Evolutionary conservation across 306 rosid species (phyloP).

Genomic region (Hippophae gyantsensis): DNA sequence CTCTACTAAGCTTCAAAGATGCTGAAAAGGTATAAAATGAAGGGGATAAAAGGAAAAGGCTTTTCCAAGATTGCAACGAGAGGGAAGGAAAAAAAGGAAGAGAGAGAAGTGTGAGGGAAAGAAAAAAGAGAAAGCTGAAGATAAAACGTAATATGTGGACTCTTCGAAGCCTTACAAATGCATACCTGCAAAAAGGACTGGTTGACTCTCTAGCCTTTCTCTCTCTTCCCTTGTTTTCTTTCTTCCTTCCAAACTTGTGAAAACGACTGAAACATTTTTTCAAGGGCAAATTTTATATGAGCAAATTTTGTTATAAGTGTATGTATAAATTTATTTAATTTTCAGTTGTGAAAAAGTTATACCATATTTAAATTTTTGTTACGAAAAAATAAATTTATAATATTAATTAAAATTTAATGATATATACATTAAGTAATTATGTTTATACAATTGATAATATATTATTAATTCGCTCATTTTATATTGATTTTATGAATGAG

Average conservation of each 20-base stretch:
- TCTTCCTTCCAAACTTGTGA: neutral
- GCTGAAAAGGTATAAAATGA: neutral
- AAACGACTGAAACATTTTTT: neutral
- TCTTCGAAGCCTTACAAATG: constrained; percentile 80
- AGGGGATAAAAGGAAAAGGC: constrained; percentile 12
- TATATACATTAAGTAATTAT: no score
- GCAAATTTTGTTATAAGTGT: no score
- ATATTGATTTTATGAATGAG: no score
- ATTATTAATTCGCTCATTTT: no score
- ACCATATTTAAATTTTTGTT: no score
- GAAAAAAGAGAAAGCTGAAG: constrained; percentile 16
- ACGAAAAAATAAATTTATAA: no score
- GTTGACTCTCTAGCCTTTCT: constrained; percentile 60
- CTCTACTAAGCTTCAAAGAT: constrained; percentile 16
- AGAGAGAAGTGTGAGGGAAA: neutral
- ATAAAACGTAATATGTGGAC: constrained; percentile 75
- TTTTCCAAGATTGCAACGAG: constrained; percentile 25
- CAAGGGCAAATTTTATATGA: no score
- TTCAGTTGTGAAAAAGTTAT: no score
- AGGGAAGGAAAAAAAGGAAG: constrained; percentile 1
- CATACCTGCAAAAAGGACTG: constrained; percentile 65
- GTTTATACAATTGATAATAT: no score
- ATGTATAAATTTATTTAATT: no score
- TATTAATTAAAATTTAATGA: no score
- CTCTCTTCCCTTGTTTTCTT: neutral